Percentiles rank a stretch among this genome's conserved stretches.
These are phyloP conservation scores for Infundibulicybe gibba DNA, from an alignment of 768 basidiomycete genomes.

Conservation along the genomic window DNA sequence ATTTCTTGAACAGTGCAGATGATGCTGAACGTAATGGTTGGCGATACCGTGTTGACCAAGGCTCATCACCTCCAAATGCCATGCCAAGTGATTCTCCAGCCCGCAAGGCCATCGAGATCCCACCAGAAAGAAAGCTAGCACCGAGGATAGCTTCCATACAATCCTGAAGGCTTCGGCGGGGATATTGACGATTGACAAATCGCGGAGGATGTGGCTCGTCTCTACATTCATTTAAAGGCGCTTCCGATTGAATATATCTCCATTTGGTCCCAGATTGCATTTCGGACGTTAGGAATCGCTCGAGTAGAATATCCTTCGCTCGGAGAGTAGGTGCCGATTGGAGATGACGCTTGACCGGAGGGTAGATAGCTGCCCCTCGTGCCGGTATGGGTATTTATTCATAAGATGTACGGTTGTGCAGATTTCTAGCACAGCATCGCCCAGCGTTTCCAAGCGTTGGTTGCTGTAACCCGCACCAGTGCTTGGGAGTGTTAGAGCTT, in stretches of 20 bases:
- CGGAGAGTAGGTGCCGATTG: conserved; percentile 69
- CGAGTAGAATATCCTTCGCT: conserved; percentile 61
- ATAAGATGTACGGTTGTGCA: conserved; percentile 73
- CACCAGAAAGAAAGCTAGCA: conserved; percentile 70
- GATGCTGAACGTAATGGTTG: conserved; percentile 27
- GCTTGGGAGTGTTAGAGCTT: conserved; percentile 75
- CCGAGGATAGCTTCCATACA: conserved; percentile 87
- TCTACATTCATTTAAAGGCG: conserved; percentile 21
- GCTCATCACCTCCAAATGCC: conserved; percentile 65
- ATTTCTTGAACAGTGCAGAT: conserved; percentile 42
- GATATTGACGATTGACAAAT: conserved; percentile 43
- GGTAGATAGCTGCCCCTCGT: conserved; percentile 78
- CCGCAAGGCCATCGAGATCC: conserved; percentile 63
- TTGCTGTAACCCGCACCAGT: conserved; percentile 67
- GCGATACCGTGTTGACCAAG: conserved; percentile 63
- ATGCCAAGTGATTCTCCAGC: conserved; percentile 65
- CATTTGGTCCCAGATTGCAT: conserved; percentile 49
- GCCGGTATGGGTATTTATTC: conserved; percentile 70
- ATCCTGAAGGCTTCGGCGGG: conserved; percentile 76
- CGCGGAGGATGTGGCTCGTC: conserved; percentile 16
- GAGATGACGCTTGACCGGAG: conserved; percentile 64
- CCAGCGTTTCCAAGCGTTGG: conserved; percentile 83
- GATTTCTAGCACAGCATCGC: conserved; percentile 80
- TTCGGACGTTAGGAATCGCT: conserved; percentile 63
- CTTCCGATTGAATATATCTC: conserved; percentile 45